Evolutionary conservation across 148 eudicot genomes (phyloP).

Genomic region (Cornus controversa): DNA sequence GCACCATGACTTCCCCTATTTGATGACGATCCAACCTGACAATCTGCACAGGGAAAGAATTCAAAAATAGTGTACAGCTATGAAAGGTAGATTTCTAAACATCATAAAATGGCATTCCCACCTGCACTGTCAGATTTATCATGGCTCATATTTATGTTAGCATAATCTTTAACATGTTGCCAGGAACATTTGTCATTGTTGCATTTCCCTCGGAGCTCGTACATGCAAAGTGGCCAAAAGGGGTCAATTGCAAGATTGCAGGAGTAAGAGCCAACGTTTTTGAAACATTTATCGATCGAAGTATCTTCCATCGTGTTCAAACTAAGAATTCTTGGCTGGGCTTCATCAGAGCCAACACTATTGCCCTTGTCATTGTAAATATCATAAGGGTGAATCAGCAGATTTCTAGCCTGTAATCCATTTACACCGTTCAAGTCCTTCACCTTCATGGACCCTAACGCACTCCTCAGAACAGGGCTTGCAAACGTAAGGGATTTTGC

Average conservation of each 20-base stretch:
- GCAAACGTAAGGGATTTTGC: constrained; percentile 17
- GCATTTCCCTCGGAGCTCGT: constrained; percentile 77
- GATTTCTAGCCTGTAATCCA: constrained; percentile 17
- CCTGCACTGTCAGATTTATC: constrained; percentile 30
- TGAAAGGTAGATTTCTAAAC: background rate
- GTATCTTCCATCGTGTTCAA: constrained; percentile 17
- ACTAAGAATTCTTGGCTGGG: constrained; percentile 17
- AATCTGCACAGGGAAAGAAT: constrained; percentile 34
- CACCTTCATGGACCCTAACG: constrained; percentile 36
- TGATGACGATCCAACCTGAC: constrained; percentile 27
- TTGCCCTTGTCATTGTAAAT: constrained; percentile 11
- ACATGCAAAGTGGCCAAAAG: constrained; percentile 71
- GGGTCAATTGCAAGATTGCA: constrained; percentile 48
- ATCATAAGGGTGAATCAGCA: constrained; percentile 14
- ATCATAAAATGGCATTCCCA: constrained; percentile 13
- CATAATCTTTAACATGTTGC: constrained; percentile 59
- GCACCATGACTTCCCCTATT: constrained; percentile 17
- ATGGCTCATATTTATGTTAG: constrained; percentile 22
- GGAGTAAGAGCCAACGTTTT: constrained; percentile 46
- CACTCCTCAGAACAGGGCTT: constrained; percentile 41
- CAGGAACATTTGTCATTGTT: constrained; percentile 70
- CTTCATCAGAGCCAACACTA: constrained; percentile 15
- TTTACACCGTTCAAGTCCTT: constrained; percentile 10
- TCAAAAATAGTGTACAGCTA: constrained; percentile 10
- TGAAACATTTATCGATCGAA: constrained; percentile 22